These are phyloP conservation scores for Inonotus hispidus DNA, from an alignment of 1,284 basidiomycete genomes.

Conservation along the genomic window DNA sequence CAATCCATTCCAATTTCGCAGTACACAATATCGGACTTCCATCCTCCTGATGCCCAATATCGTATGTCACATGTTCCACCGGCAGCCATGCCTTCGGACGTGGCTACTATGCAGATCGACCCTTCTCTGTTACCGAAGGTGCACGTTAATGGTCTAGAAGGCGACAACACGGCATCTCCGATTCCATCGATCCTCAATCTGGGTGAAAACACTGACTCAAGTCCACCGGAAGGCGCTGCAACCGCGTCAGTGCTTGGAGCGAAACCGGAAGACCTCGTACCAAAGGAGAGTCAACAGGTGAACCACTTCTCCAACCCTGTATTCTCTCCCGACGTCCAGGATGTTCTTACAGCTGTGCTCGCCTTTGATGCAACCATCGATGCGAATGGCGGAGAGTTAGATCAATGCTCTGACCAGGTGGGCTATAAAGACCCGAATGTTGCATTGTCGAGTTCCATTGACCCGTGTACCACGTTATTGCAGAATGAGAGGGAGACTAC, in stretches of 20 bases:
- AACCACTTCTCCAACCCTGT: background rate
- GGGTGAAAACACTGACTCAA: slow-evolving; percentile 7
- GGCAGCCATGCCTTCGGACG: background rate
- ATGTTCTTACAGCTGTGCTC: slow-evolving; percentile 13
- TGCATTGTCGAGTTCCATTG: background rate
- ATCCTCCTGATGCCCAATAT: slow-evolving; percentile 14
- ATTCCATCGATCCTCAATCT: background rate
- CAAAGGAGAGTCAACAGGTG: background rate
- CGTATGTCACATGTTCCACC: slow-evolving; percentile 13
- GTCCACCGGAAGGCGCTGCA: background rate
- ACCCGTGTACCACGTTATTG: background rate
- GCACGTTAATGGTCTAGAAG: background rate
- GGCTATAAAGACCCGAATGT: background rate
- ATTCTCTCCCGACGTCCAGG: slow-evolving; percentile 11
- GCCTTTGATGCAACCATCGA: slow-evolving; percentile 13
- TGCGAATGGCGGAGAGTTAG: too few relatives aligned
- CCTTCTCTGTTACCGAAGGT: background rate
- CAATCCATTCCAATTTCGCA: too few relatives aligned
- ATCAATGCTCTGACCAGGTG: background rate
- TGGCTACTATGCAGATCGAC: slow-evolving; percentile 10
- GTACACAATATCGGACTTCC: slow-evolving; percentile 1
- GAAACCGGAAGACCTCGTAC: background rate
- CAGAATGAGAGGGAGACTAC: background rate
- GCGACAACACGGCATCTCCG: background rate
- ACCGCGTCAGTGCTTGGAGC: background rate